Evolutionary conservation across 2,329 filamentous ascomycete species (phyloP).

Genomic region (Ophiosphaerella herpotricha): DNA sequence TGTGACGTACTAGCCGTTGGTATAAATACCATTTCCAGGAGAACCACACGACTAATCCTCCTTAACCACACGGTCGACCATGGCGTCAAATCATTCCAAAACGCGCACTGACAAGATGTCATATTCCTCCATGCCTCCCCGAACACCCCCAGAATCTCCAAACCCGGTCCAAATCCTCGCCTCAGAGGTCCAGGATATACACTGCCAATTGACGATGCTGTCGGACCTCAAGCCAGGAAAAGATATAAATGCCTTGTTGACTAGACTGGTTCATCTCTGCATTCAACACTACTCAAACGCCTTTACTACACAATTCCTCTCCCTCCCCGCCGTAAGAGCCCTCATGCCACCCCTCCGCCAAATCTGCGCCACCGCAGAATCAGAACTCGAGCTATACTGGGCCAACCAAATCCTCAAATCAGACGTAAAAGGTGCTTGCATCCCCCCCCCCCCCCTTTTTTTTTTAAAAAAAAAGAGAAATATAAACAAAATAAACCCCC

Average conservation of each 20-base stretch:
- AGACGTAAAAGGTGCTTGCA: conserved; percentile 24
- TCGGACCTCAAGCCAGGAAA: conserved; percentile 37
- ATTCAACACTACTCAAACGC: conserved; percentile 28
- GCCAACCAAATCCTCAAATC: conserved; percentile 38
- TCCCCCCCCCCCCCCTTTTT: too few species aligned
- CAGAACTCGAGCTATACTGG: conserved; percentile 54
- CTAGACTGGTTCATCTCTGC: conserved; percentile 46
- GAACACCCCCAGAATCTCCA: conserved; percentile 24
- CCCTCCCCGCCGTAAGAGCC: conserved; percentile 31
- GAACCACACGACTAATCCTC: too few species aligned
- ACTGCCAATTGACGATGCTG: conserved; percentile 16
- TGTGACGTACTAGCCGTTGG: too few species aligned
- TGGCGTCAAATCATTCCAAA: background rate
- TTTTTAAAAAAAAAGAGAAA: too few species aligned
- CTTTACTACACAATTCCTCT: conserved; percentile 33
- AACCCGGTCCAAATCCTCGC: conserved; percentile 24
- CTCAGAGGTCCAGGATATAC: conserved; percentile 26
- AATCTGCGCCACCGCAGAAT: conserved; percentile 53
- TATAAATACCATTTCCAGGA: too few species aligned
- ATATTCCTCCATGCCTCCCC: conserved; percentile 21
- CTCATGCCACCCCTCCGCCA: conserved; percentile 47
- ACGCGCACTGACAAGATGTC: background rate
- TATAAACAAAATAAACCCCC: too few species aligned
- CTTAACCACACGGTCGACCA: too few species aligned
- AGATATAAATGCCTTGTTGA: conserved; percentile 43